Evolutionary conservation across 2,329 filamentous ascomycete species (phyloP).

Genomic region (Pseudogymnoascus sp.): DNA sequence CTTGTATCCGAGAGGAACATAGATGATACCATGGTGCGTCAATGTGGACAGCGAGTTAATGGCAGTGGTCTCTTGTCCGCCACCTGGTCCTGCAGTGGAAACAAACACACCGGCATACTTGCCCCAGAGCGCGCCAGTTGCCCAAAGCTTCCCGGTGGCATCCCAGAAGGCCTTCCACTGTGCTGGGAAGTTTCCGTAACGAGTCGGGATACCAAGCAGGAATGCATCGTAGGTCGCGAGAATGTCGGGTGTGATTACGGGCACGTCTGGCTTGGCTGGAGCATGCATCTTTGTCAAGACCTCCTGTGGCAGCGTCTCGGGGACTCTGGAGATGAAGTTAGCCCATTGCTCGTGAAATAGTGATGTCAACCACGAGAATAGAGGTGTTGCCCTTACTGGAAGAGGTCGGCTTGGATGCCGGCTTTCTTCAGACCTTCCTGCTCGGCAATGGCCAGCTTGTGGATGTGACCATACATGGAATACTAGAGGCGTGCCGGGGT

Average conservation of each 20-base stretch:
- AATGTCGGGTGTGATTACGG: constrained; percentile 47
- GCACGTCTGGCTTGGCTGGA: constrained; percentile 63
- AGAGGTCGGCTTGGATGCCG: constrained; percentile 73
- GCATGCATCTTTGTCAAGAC: constrained; percentile 89
- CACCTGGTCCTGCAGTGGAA: constrained; percentile 73
- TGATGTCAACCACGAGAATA: neutral
- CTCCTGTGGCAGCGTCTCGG: constrained; percentile 78
- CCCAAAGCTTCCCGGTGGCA: constrained; percentile 75
- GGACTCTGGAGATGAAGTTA: constrained; percentile 43
- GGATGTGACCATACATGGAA: constrained; percentile 90
- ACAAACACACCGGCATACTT: constrained; percentile 91
- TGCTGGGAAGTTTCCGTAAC: constrained; percentile 93
- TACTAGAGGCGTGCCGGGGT: constrained; percentile 47
- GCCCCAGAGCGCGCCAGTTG: constrained; percentile 65
- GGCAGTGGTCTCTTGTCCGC: constrained; percentile 87
- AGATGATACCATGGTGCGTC: constrained; percentile 89
- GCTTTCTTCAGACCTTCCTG: constrained; percentile 82
- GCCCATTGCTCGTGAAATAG: constrained; percentile 13
- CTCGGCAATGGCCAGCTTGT: constrained; percentile 77
- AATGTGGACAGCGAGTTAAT: constrained; percentile 77
- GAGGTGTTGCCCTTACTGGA: constrained; percentile 50
- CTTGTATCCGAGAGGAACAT: constrained; percentile 90
- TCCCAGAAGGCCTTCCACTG: constrained; percentile 95
- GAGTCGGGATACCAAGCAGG: constrained; percentile 88
- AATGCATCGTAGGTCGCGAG: constrained; percentile 78